Base-by-base conservation (phyloP, 176 grass and related monocot species). In the Cymbopogon citratus region DNA sequence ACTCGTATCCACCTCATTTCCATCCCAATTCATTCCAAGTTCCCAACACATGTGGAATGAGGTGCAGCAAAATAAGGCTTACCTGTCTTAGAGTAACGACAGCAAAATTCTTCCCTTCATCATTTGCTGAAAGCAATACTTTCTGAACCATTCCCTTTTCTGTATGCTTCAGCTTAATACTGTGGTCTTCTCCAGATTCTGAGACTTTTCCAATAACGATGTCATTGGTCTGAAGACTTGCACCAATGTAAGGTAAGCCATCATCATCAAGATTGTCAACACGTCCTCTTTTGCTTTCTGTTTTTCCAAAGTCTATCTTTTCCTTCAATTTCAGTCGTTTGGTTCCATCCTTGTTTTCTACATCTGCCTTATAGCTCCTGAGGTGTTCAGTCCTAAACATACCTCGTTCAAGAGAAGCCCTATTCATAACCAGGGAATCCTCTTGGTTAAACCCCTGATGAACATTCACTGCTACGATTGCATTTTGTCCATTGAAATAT, bases 371-470 rank as follows among this genome's bases (percentile, higher is more conserved):
- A 88, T 98, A 95, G 60, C 80, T 95, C 82, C 90, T 85, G 11
- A 95, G 74, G 66, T 95, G 96, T 73, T 95, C 92, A 24, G 88
- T 98, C 57, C 88, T 86, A 71, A 93, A 98, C 96, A 98, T 98
- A 60, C 96, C 92, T 19, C 96, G 84, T 64, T 98, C 96, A 71
- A 98, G 78, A 68, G 95, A 98, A 80, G 95, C 80, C 69, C 76
- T 94, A 87, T 98, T 98, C 95, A 98, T 91, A 84, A 98, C 90
- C 31, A 98, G 82, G 16, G 95, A 98, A 87, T 98, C 90, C 90
- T 98, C 95, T 85, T 98, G 92, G 75, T 98, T 98, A 87, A 88
- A 98, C 18, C 92, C 95, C 83, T 95, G 92, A 87, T 98, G 92
- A 88, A 98, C 88, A 77, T 98, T 98, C 25, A 98, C 92, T 8